Conservation (phyloP, 1,284 basidiomycete genomes). For the Ceratobasidium sp. region DNA sequence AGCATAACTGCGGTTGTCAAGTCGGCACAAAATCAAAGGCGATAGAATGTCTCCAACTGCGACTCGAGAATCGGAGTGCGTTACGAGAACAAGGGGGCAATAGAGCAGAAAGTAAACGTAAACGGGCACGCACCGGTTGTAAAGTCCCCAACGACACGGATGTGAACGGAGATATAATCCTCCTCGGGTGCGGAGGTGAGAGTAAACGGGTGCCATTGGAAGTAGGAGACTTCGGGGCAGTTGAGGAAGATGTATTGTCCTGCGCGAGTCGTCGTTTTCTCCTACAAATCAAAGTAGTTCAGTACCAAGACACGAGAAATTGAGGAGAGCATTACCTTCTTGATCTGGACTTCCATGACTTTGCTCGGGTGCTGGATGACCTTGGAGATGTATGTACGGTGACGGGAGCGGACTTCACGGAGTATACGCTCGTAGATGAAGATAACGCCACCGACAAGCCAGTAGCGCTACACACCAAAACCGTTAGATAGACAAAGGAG, state of each 20-base stretch:
- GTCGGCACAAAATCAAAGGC: background rate
- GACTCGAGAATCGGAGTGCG: background rate
- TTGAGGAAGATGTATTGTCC: conserved; percentile 89
- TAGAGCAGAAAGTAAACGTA: background rate
- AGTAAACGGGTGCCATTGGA: conserved; percentile 95
- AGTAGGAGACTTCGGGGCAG: conserved; percentile 89
- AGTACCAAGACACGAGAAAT: background rate
- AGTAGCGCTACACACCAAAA: conserved; percentile 82
- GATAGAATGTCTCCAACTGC: too few species aligned
- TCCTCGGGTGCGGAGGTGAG: conserved; percentile 90
- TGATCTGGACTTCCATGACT: conserved; percentile 92
- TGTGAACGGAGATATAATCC: conserved; percentile 90
- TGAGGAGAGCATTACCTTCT: conserved; percentile 62
- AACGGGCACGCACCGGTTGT: conserved; percentile 61
- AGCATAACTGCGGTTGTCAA: conserved; percentile 9
- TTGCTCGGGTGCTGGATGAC: conserved; percentile 92
- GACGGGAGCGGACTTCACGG: conserved; percentile 86
- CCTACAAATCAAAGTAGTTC: conserved; percentile 51
- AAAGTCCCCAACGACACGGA: conserved; percentile 88
- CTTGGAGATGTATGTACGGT: conserved; percentile 89
- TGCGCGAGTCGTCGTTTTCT: conserved; percentile 79
- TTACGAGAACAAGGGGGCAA: background rate
- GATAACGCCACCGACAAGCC: conserved; percentile 85
- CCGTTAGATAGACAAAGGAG: conserved; percentile 21
- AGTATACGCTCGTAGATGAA: conserved; percentile 87